These are phyloP conservation scores for Aspergillus coremiiformis DNA, from an alignment of 495 filamentous ascomycete species.

Conservation along the genomic window DNA sequence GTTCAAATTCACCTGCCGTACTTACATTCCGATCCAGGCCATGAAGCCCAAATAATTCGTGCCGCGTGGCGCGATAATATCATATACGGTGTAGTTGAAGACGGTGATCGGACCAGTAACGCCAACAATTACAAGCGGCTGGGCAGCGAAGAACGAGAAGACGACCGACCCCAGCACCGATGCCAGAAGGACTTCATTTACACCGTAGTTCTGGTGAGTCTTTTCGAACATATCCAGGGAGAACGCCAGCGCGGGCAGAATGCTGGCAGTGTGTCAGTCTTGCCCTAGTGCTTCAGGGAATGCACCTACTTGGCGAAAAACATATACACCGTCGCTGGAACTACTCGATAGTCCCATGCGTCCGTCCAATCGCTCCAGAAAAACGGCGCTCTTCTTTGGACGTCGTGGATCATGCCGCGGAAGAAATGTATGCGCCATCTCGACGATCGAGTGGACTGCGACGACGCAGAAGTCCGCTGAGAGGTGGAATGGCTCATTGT, in stretches of 20 bases:
- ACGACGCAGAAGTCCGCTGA: too few relatives aligned
- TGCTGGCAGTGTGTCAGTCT: slow-evolving; percentile 38
- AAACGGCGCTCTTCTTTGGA: slow-evolving; percentile 63
- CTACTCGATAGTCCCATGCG: slow-evolving; percentile 77
- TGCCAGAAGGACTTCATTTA: slow-evolving; percentile 75
- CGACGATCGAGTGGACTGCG: not conserved
- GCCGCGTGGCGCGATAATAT: slow-evolving; percentile 64
- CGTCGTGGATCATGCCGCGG: slow-evolving; percentile 64
- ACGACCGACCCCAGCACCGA: slow-evolving; percentile 73
- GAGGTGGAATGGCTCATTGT: not conserved
- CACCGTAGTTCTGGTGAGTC: slow-evolving; percentile 70
- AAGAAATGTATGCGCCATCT: slow-evolving; percentile 55
- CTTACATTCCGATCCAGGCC: slow-evolving; percentile 74
- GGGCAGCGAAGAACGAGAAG: slow-evolving; percentile 66
- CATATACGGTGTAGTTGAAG: slow-evolving; percentile 82
- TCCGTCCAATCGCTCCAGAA: slow-evolving; percentile 75
- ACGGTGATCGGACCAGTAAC: slow-evolving; percentile 88
- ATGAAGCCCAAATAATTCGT: slow-evolving; percentile 75
- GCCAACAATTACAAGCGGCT: slow-evolving; percentile 81
- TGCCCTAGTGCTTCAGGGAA: too few relatives aligned
- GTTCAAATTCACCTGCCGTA: too few relatives aligned
- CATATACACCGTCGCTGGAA: slow-evolving; percentile 80
- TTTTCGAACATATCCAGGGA: slow-evolving; percentile 81
- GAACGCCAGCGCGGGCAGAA: slow-evolving; percentile 75
- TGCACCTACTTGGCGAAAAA: slow-evolving; percentile 77